Base-by-base conservation (phyloP, 768 basidiomycete genomes). In the Lenzites betulinus region DNA sequence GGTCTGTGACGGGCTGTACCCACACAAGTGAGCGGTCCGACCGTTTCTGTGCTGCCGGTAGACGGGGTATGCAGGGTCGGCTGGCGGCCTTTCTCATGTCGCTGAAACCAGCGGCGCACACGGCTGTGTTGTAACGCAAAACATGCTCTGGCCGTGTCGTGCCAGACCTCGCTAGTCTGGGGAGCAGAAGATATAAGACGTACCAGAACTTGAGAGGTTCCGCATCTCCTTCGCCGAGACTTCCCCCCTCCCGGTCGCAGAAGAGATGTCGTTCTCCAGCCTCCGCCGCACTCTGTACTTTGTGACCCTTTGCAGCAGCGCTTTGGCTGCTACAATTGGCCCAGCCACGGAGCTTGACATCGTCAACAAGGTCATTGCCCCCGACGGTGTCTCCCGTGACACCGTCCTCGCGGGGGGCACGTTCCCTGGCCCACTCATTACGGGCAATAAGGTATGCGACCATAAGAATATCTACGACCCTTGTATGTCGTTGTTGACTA, bases 341-440 rank as follows among this genome's bases (percentile, higher is more conserved):
- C 62, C 62, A 35, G 53, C 51, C 18, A 39, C 53, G 38, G 53
- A 59, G 26, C 58, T 63, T 15, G 36, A 41, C 43, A 54, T 63
- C 42, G 52, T 48, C 23, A 59, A 63, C 62, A 55, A 52, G 42
- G 58, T 51, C 26, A 46, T 63, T 33, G 47, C 48, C 13, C 58
- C 62, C 16, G 62, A 63, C 23, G 62, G 62, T 28, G 16, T 59
- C 23, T 7, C 25, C 3, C 62, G 62, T 16, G 38, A 46, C 23
- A 43, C 66, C n/a, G 64, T 67, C 30, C 46, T 63, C 13, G 66
- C 58, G 18, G 50, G 51, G 15, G 63, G 63, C 1, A 38, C 39
- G 11, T 58, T 62, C 54, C 59, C 63, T 7, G 65, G 63, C 6
- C 65, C 65, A 6, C 53, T 64, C 38, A 58, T 66, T n/a, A 30